Conservation (phyloP, 2,329 filamentous ascomycete genomes). For the Sporothrix phasma region DNA sequence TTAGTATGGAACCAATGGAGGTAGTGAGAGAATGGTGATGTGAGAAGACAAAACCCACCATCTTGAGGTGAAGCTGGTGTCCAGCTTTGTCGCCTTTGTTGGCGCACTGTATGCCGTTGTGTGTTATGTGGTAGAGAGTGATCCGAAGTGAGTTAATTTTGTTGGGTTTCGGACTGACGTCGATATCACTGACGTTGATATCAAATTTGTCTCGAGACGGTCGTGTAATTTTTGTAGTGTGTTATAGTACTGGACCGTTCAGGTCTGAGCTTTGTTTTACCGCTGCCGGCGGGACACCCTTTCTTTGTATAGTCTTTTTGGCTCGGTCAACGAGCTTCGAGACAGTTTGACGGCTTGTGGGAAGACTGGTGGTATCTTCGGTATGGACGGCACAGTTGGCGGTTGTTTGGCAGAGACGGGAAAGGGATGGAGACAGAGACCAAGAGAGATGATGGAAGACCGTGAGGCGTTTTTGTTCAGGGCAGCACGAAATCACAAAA, state of each 20-base stretch:
- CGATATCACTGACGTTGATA: not conserved
- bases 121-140: not conserved
- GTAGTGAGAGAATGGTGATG: not conserved
- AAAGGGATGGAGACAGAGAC: not conserved
- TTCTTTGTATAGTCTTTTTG: constrained; percentile 1
- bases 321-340: constrained; percentile 16
- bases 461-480: not conserved
- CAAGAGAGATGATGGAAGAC: not conserved
- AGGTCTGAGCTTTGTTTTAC: constrained; percentile 2
- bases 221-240: not conserved
- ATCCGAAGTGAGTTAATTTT: not conserved
- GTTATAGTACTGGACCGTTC: too few species aligned
- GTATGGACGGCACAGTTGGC: not conserved
- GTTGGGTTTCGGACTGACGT: not conserved
- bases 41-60: constrained; percentile 2
- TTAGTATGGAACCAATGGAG: not conserved
- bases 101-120: not conserved
- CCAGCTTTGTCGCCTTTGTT: not conserved
- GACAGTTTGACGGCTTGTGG: constrained; percentile 1
- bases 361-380: constrained; percentile 8
- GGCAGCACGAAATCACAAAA: constrained; percentile 15
- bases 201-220: not conserved
- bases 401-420: not conserved
- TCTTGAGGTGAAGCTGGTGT: not conserved
- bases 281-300: constrained; percentile 14